Base-by-base conservation (phyloP, 768 basidiomycete genomes). In the Crassisporium funariophilum region DNA sequence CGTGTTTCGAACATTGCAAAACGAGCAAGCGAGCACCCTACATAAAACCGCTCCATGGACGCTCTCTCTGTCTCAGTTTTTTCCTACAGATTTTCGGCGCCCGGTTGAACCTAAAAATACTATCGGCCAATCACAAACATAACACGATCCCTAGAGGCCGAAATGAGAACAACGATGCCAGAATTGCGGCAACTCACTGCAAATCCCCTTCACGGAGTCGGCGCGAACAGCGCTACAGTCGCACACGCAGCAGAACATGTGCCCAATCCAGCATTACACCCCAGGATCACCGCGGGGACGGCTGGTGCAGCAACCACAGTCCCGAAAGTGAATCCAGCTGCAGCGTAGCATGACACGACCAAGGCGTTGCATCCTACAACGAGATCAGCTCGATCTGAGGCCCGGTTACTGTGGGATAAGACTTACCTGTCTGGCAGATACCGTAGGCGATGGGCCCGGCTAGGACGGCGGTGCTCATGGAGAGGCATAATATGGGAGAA, bases 221-320 rank as follows among this genome's bases (percentile, higher is more conserved):
- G 74, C 0, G 72, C 65, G 5, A 70, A 35, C 5, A 75, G 57
- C 0, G 61, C 66, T 2, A 67, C 50, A 0, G 63, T 51, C 0
- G 72, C 73, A 49, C 76, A 78, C 0, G 65, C 60, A 1, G 70
- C 64, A n/a, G 66, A 65, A 48, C 75, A 78, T 1, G 63, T 64
- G 0, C 77, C 77, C 6, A 75, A 64, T 0, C 65, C 75, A 3
- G 59, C 48, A 55, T 77, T 78, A 61, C 76, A 78, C 0, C 35
- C 69, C 4, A 77, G 7, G 36, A 72, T 62, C 5, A 59, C 69
- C 2, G 72, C 58, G 1, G 75, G 73, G 2, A 71, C 67, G 1
- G 60, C 60, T 0, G 67, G 44, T 3, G 67, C 67, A 1, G 72
- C 73, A 13, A 70, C 44, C 24, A 75, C 55, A 3, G 73, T 74